These are phyloP conservation scores for Euphorbia tirucalli DNA, from an alignment of 345 rosid genomes.

Conservation along the genomic window DNA sequence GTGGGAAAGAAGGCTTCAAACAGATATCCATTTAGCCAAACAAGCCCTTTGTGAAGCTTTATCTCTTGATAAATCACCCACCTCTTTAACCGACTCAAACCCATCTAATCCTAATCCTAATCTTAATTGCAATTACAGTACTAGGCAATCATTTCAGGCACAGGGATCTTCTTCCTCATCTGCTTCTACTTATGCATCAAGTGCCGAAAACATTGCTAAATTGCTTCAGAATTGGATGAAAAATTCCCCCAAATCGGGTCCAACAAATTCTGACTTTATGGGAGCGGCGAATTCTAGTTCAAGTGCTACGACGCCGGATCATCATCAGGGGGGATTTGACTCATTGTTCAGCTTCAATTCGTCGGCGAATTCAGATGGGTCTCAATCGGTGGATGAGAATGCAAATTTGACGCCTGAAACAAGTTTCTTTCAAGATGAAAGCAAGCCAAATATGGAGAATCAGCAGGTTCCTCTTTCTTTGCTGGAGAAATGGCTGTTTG, in stretches of 20 bases:
- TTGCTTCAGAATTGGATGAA: conserved; percentile 64
- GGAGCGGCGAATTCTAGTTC: conserved; percentile 26
- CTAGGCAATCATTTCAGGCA: too few species aligned
- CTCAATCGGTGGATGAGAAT: conserved; percentile 38
- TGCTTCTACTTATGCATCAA: conserved; percentile 43
- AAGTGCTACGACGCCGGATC: conserved; percentile 19
- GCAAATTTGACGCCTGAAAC: conserved; percentile 20
- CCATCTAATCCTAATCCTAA: conserved; percentile 6
- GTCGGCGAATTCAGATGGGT: conserved; percentile 40
- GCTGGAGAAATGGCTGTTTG: conserved; percentile 74
- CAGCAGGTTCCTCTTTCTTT: conserved; percentile 43
- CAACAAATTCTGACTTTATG: conserved; percentile 19
- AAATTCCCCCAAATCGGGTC: conserved; percentile 28
- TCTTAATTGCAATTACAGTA: too few species aligned
- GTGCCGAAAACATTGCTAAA: conserved; percentile 64
- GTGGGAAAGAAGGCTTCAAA: conserved; percentile 85
- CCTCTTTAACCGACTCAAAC: conserved; percentile 19
- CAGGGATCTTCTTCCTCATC: conserved; percentile 4
- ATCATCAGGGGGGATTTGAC: conserved; percentile 34
- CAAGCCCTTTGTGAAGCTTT: conserved; percentile 77
- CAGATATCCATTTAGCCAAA: conserved; percentile 79
- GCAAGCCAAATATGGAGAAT: conserved; percentile 32
- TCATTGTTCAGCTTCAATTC: conserved; percentile 44
- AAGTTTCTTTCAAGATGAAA: conserved; percentile 45
- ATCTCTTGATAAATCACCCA: conserved; percentile 47